Base-by-base conservation (phyloP, 108 stramenopile genomes). In the Nannochloropsis gaditana region DNA sequence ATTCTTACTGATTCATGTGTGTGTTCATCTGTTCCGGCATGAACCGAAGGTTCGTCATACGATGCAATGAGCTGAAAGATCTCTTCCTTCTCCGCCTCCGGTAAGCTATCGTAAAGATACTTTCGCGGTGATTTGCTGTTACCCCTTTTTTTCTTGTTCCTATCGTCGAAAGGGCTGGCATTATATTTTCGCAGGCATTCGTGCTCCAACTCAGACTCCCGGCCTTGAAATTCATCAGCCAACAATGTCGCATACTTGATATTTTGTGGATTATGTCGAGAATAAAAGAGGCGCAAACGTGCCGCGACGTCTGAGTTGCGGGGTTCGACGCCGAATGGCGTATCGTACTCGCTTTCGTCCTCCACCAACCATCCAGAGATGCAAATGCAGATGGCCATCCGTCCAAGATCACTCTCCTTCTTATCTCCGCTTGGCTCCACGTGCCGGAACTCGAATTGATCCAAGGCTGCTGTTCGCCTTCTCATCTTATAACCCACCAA, bases 401-500 rank as follows among this genome's bases (percentile, higher is more conserved):
- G 79, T 44, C 83, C 79, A 45, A 73, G 45, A 41, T 83, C 86
- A 17, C 82, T 79, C 17, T 83, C 83, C 43, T 82, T 42, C 44
- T 50, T 47, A 42, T 86, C 86, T 41, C 79, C 81, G 81, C 82
- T 82, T 19, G 79, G 45, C 41, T 86, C 82, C 47, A 82, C 43
- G 43, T 41, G 82, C 19, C 19, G 43, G 43, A 59, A 31, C 45
- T 41, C 11, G 82, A 81, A 81, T 86, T 86, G 86, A 86, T 43
- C 11, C 82, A 73, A n/a, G 2, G 59, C 86, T 44, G 83, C 11
- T 2, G 86, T 87, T 9, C 86, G 80, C 45, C 44, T 45, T 45
- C 80, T 83, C 83, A 87, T 87, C 83, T 87, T 84, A 80, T 44
- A 87, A 6, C 86, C 86, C 41, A 87, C 86, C 45, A 87, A 79